A percentile compares a stretch with the other conserved stretches of the same genome.
Conservation (phyloP, 495 filamentous ascomycete genomes). For the Xylaria grammica region DNA sequence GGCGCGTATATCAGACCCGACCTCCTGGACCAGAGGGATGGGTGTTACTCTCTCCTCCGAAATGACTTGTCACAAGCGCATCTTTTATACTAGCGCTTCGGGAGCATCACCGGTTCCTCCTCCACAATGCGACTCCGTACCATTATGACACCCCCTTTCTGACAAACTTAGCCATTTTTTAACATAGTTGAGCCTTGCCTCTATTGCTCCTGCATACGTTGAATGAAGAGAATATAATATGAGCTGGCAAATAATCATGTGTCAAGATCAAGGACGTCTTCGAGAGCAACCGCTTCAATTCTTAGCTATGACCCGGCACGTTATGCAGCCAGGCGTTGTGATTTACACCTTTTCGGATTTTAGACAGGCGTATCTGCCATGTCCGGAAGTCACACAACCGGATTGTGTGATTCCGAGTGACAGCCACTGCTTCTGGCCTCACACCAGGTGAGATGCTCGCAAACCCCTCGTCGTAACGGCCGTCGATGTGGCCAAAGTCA, state of each 20-base stretch:
- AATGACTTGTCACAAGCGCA: not conserved
- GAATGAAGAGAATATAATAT: not conserved
- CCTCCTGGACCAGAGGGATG: not conserved
- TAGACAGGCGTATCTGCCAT: not conserved
- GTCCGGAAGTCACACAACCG: constrained; percentile 11
- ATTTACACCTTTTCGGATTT: not conserved
- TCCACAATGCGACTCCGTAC: not conserved
- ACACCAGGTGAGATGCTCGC: not conserved
- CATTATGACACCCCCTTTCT: too few species aligned
- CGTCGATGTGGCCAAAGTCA: not conserved
- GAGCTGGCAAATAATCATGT: not conserved
- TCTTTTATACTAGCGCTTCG: not conserved
- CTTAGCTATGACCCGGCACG: constrained; percentile 1
- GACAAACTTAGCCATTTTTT: not conserved
- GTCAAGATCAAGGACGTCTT: not conserved
- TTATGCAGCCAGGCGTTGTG: constrained; percentile 4
- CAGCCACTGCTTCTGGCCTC: not conserved
- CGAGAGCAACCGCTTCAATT: not conserved
- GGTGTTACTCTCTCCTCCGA: not conserved
- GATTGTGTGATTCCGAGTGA: constrained; percentile 11
- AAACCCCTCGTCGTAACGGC: not conserved
- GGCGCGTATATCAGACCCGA: not conserved
- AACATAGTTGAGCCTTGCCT: not conserved
- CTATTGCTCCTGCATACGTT: not conserved
- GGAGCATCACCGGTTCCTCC: not conserved